These are phyloP conservation scores for Ogataea zsoltii DNA, from an alignment of 805 yeast species.

Conservation along the genomic window DNA sequence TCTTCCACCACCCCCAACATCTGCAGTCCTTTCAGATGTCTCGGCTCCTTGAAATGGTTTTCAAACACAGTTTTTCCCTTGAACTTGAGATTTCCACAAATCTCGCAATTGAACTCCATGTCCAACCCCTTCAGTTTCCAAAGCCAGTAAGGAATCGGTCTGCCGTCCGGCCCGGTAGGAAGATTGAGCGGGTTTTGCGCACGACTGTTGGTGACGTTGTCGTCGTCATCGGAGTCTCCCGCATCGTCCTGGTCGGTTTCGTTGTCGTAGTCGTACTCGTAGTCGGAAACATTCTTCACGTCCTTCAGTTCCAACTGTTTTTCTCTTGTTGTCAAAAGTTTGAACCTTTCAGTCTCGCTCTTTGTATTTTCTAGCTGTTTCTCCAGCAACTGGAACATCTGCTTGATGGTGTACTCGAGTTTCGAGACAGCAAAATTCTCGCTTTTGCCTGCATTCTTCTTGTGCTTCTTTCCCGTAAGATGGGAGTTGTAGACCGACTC, in stretches of 20 bases:
- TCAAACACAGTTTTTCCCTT: conserved; percentile 73
- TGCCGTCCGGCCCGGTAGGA: conserved; percentile 86
- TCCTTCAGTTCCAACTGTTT: conserved; percentile 53
- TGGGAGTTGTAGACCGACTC: conserved; percentile 68
- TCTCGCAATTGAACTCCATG: conserved; percentile 72
- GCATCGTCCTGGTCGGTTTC: conserved; percentile 25
- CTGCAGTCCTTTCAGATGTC: conserved; percentile 72
- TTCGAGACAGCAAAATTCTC: conserved; percentile 5
- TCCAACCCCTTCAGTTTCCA: conserved; percentile 87
- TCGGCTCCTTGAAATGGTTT: conserved; percentile 69
- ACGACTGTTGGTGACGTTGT: conserved; percentile 38
- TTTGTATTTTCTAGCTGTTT: conserved; percentile 51
- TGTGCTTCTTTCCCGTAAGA: conserved; percentile 73
- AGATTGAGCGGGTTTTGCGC: conserved; percentile 52
- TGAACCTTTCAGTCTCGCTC: conserved; percentile 61
- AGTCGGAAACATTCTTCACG: conserved; percentile 32
- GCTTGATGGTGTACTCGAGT: conserved; percentile 40
- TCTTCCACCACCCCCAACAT: conserved; percentile 69
- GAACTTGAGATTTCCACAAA: conserved; percentile 76
- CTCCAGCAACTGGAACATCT: conserved; percentile 39
- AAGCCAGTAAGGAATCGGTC: conserved; percentile 92
- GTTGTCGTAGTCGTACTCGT: conserved; percentile 31
- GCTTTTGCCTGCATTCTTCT: conserved; percentile 41
- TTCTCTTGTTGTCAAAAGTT: conserved; percentile 72
- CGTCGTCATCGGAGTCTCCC: conserved; percentile 27